Evolutionary conservation across 495 filamentous ascomycete genomes (phyloP), one percentile per base, ranked within the genome.

Genomic region (Pyrenopolyporus hunteri): DNA sequence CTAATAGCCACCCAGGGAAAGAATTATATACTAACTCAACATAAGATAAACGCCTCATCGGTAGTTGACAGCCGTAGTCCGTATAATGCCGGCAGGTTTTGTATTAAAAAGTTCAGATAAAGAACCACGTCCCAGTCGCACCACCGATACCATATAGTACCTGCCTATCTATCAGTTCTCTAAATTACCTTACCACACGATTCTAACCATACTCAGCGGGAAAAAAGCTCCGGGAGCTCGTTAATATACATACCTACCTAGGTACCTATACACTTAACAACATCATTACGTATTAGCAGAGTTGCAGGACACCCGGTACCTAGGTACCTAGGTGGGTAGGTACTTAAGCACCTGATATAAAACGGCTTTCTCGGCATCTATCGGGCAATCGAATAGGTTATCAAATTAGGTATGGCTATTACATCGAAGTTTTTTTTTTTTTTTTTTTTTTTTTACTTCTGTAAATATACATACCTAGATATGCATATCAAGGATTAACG

Each of bases 11-110:
- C 13, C 8, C 16, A 9, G 23, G 28, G 23, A n/a, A 29, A 19
- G 9, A 25, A 29, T 23, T 20, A 25, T 19, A 59, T 47, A 23
- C 44, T 48, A 64, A 50, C 54, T 16, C 55, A 43, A 59, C 44
- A 36, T 59, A 13, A 55, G 16, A 48, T 49, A 19, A 39, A 25
- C 46, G 32, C 36, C 20, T 50, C 6, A 14, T 26, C 49, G 61
- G 61, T 55, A 64, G 33, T 59, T 59, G 10, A 43, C 7, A 39
- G 2, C 25, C 33, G 49, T 40, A 11, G 36, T 36, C 46, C 31
- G 43, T 40, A 33, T 19, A 28, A 59, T 32, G 14, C 55, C 61
- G 61, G 61, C 55, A 64, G 54, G 54, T 64, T 35, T 42, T 2
- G 19, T 25, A 25, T n/a, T 31, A 25, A 43, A 10, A 10, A 13